A percentile compares a stretch with the other conserved stretches of the same genome.
Evolutionary conservation across 495 filamentous ascomycete genomes (phyloP).

Genomic region (Jackrogersella minutella): DNA sequence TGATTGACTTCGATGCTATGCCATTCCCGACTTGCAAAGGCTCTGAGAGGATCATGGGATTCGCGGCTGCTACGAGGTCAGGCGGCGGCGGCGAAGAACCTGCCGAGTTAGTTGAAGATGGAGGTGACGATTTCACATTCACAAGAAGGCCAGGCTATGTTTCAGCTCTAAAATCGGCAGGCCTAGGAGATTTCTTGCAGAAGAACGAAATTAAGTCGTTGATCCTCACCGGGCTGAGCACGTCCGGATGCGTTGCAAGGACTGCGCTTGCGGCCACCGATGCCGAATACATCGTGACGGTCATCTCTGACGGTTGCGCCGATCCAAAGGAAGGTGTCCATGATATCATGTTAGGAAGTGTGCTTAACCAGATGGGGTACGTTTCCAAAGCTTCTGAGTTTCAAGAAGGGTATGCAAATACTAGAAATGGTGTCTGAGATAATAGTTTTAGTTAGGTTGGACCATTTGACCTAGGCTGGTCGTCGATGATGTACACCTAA

Average conservation of each 20-base stretch:
- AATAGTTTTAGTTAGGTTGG: no score
- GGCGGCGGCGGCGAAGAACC: conserved; percentile 37
- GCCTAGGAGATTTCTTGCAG: conserved; percentile 38
- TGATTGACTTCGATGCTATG: conserved; percentile 36
- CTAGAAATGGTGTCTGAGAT: neutral
- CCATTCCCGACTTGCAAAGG: conserved; percentile 43
- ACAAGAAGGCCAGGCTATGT: conserved; percentile 37
- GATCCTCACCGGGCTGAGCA: conserved; percentile 43
- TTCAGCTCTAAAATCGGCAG: conserved; percentile 45
- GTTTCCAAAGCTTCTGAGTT: conserved; percentile 3
- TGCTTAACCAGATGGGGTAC: neutral
- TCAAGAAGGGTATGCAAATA: neutral
- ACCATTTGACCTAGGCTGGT: no score
- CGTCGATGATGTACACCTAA: no score
- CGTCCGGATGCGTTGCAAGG: conserved; percentile 44
- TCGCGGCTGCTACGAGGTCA: conserved; percentile 20
- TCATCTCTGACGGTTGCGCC: conserved; percentile 44
- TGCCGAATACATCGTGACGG: conserved; percentile 43
- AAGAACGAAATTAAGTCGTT: conserved; percentile 42
- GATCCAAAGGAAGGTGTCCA: conserved; percentile 42
- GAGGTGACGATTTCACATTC: conserved; percentile 37
- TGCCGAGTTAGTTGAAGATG: conserved; percentile 20
- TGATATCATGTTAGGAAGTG: conserved; percentile 31
- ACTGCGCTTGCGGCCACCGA: conserved; percentile 29
- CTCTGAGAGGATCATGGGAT: neutral